Percentiles rank a stretch among this genome's conserved stretches.
Evolutionary conservation across 164 flowering plant species (phyloP).

Genomic region (Nymphaea thermarum): DNA sequence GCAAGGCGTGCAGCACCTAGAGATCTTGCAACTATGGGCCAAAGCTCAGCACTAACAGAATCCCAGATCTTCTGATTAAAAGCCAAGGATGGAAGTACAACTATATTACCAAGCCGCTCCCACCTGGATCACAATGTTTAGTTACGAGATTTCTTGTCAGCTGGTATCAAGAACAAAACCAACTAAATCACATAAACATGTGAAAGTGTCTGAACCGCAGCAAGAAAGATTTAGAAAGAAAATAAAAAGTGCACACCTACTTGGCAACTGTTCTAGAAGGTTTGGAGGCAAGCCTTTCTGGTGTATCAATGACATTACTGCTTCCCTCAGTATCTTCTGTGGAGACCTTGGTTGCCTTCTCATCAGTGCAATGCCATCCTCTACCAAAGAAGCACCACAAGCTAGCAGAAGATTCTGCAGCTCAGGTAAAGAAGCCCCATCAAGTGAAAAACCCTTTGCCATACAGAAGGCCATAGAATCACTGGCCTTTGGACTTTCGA

Average conservation of each 20-base stretch:
- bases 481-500: conserved; percentile 12
- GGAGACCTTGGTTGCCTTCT: conserved; percentile 51
- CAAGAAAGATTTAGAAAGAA: not conserved
- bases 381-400: conserved; percentile 37
- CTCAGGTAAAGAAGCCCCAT: conserved; percentile 19
- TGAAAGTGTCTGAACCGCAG: not conserved
- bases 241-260: conserved; percentile 37
- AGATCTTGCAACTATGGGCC: conserved; percentile 62
- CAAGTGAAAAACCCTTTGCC: conserved; percentile 7
- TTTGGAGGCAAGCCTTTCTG: conserved; percentile 34
- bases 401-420: conserved; percentile 38
- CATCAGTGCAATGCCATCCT: conserved; percentile 34
- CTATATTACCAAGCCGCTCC: conserved; percentile 84
- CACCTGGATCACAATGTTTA: conserved; percentile 31
- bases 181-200: not conserved
- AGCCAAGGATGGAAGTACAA: conserved; percentile 71
- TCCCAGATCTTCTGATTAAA: conserved; percentile 76
- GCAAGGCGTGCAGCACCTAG: conserved; percentile 74
- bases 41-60: conserved; percentile 52
- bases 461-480: conserved; percentile 6
- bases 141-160: not conserved
- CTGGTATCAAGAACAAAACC: not conserved
- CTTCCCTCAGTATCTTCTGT: conserved; percentile 46
- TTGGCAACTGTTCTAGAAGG: conserved; percentile 66
- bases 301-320: conserved; percentile 41